A percentile compares a stretch with the other conserved stretches of the same genome.
These are phyloP conservation scores for Inga leiocalycina DNA, from an alignment of 306 rosid genomes.

Conservation along the genomic window DNA sequence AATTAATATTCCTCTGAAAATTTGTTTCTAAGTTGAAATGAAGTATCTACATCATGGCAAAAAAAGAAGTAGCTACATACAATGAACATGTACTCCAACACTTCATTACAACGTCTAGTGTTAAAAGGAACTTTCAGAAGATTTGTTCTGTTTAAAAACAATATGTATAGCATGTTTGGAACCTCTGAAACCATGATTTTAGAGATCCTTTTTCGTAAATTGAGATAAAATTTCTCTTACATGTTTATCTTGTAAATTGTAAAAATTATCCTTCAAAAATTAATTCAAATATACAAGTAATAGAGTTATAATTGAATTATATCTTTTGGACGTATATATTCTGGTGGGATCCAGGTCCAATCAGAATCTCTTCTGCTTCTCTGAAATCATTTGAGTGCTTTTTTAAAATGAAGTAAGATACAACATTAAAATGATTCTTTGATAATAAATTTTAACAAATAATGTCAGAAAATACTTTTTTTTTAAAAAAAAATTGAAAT, in stretches of 20 bases:
- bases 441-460: not conserved
- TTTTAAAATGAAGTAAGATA: not conserved
- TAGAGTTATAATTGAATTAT: conserved; percentile 16
- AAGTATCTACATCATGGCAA: not conserved
- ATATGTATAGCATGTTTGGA: not conserved
- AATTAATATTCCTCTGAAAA: not conserved
- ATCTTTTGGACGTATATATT: conserved; percentile 30
- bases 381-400: not conserved
- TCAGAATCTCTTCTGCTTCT: not conserved
- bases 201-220: no score
- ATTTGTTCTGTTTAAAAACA: not conserved
- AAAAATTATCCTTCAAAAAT: no score
- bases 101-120: not conserved
- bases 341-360: conserved; percentile 30
- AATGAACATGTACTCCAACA: not conserved
- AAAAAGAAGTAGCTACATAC: not conserved
- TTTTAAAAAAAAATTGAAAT: not conserved
- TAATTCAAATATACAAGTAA: not conserved
- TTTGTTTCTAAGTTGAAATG: not conserved
- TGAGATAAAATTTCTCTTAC: no score
- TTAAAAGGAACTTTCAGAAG: not conserved
- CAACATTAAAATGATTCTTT: not conserved
- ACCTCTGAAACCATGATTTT: no score
- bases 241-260: no score
- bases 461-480: not conserved